Evolutionary conservation across 2,329 filamentous ascomycete genomes (phyloP).

Genomic region (Aspergillus brasiliensis): DNA sequence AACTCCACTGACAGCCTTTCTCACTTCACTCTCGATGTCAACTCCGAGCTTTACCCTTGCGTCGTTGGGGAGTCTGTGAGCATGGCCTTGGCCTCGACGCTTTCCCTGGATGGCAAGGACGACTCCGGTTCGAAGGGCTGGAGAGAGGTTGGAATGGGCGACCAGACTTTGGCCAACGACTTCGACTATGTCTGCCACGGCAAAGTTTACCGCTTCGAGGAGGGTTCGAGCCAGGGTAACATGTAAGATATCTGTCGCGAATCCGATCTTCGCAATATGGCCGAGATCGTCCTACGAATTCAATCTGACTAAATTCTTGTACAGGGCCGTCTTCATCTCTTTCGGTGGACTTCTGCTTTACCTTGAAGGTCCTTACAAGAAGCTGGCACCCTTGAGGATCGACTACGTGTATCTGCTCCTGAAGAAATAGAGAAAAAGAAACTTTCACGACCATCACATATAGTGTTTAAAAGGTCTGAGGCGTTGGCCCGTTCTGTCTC

Average conservation of each 20-base stretch:
- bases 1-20: conserved; percentile 74
- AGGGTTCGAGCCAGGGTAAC: conserved; percentile 68
- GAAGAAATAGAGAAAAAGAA: conserved; percentile 68
- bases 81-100: conserved; percentile 79
- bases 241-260: conserved; percentile 65
- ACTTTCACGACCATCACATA: not conserved
- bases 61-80: conserved; percentile 73
- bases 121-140: conserved; percentile 69
- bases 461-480: not conserved
- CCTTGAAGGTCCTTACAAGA: conserved; percentile 92
- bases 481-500: not conserved
- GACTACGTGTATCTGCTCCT: conserved; percentile 91
- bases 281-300: not conserved
- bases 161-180: conserved; percentile 57
- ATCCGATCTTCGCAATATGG: not conserved
- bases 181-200: conserved; percentile 57
- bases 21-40: conserved; percentile 85
- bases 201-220: conserved; percentile 56
- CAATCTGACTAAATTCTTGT: conserved; percentile 28
- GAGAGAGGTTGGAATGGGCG: conserved; percentile 68
- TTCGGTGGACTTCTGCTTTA: conserved; percentile 91
- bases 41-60: conserved; percentile 86
- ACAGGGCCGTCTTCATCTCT: conserved; percentile 87
- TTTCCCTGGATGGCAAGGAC: conserved; percentile 85
- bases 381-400: conserved; percentile 85